These are phyloP conservation scores for Suillus subluteus DNA, from an alignment of 768 basidiomycete genomes.

Conservation along the genomic window DNA sequence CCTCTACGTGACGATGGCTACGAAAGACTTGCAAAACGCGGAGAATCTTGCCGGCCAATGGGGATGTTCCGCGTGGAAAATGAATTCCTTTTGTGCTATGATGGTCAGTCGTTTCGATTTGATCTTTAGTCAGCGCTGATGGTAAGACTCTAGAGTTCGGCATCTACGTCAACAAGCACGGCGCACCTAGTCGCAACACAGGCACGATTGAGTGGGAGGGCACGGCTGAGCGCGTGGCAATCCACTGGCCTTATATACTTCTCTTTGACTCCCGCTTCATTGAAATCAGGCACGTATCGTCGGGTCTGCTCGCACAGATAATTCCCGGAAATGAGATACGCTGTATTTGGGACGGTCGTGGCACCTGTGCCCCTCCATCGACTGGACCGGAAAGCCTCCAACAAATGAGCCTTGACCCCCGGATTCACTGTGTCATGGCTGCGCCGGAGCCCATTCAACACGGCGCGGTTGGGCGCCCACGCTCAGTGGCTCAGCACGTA, in stretches of 20 bases:
- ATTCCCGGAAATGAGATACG: conserved; percentile 80
- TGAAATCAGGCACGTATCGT: conserved; percentile 84
- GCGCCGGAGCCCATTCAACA: conserved; percentile 43
- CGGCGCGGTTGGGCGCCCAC: conserved; percentile 42
- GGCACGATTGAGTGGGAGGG: conserved; percentile 95
- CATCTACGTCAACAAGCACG: conserved; percentile 89
- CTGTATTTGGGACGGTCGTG: conserved; percentile 90
- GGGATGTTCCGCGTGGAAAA: conserved; percentile 92
- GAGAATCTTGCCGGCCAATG: conserved; percentile 79
- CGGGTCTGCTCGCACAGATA: conserved; percentile 80
- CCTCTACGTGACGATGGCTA: conserved; percentile 79
- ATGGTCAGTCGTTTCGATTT: conserved; percentile 54
- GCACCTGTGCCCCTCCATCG: conserved; percentile 34
- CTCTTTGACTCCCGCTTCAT: conserved; percentile 90
- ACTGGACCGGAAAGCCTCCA: conserved; percentile 37
- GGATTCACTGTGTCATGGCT: conserved; percentile 88
- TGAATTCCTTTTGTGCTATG: conserved; percentile 89
- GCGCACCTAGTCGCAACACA: conserved; percentile 74
- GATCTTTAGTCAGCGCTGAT: conserved; percentile 1
- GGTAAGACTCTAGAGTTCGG: conserved; percentile 69
- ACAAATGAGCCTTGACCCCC: conserved; percentile 68
- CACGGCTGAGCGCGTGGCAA: conserved; percentile 83
- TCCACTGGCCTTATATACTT: conserved; percentile 87
- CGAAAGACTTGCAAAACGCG: conserved; percentile 75
- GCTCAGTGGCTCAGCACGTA: conserved; percentile 69